Percentiles rank a stretch among this genome's conserved stretches.
phyloP scores from a whole-genome alignment of 1,284 basidiomycete species.

The Gastroboletus turbinatus region DNA sequence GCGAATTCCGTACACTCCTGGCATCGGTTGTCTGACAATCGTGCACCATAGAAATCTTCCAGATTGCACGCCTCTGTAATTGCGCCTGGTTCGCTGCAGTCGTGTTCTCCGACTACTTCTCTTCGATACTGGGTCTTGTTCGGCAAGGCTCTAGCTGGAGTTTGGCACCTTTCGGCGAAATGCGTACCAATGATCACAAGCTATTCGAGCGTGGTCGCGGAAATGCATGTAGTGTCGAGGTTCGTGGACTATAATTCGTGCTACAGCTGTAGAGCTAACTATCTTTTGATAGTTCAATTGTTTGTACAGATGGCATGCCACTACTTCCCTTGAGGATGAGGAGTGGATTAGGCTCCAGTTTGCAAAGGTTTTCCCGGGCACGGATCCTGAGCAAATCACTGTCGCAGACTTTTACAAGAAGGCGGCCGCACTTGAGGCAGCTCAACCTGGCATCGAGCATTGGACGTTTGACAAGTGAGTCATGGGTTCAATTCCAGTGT shows the following conservation, averaged over 20 bases:
- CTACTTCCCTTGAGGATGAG: constrained; percentile 68
- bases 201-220: constrained; percentile 74
- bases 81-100: constrained; percentile 73
- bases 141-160: constrained; percentile 70
- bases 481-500: background rate
- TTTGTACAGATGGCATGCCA: constrained; percentile 81
- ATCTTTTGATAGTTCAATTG: constrained; percentile 64
- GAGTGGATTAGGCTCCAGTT: constrained; percentile 60
- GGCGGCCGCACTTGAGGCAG: constrained; percentile 39
- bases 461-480: constrained; percentile 70
- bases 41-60: constrained; percentile 59
- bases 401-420: constrained; percentile 58
- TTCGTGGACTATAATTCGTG: constrained; percentile 29
- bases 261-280: constrained; percentile 6
- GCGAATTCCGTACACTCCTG: background rate
- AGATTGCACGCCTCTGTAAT: constrained; percentile 75
- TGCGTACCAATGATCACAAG: constrained; percentile 55
- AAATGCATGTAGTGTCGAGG: constrained; percentile 75
- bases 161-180: constrained; percentile 68
- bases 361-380: constrained; percentile 51
- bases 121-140: constrained; percentile 70
- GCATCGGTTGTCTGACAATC: background rate
- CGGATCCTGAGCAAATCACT: constrained; percentile 53
- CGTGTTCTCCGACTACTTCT: constrained; percentile 78
- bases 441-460: constrained; percentile 49